Base-by-base conservation (phyloP, 202 grass and related monocot species). In the Saccharum hybrid region DNA sequence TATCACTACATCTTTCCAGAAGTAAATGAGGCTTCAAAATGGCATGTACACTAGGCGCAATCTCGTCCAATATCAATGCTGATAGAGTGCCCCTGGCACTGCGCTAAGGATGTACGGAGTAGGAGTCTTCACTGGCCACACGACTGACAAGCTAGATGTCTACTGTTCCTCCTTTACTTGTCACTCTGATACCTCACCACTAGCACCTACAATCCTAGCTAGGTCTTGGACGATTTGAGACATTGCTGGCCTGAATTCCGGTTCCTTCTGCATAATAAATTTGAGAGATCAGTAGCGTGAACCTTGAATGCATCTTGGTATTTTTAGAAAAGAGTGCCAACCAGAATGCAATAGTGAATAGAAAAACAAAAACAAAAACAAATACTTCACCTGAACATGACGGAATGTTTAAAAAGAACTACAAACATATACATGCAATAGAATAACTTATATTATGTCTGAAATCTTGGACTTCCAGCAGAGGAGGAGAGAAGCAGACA, bases 211-310 rank as follows among this genome's bases (percentile, higher is more conserved):
- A 65, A 96, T 91, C 8, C 57, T 79, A 40, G 76, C 63, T 82
- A 97, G 63, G 65, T 90, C 87, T 80, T 94, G 91, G 33, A 94
- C 94, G 68, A 97, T 85, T 63, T 83, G 73, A 61, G 91, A 90
- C 85, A 97, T 97, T 49, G 85, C 39, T 15, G 91, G 87, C 76
- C 94, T 97, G 66, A 90, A 90, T 68, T 88, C 82, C 19, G 89
- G 87, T 46, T 82, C 72, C 39, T 33, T 4, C 94, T 97, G 94
- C 84, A 88, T 12, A 92, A 87, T 62, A 83, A 66, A 80, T 78
- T 79, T 82, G n/a, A 79, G 15, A 78, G n/a, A 36, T 83, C 43
- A 91, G 67, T 16, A 61, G 69, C 49, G 43, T 78, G 71, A 31
- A 60, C 28, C 45, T 22, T 76, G 82, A 81, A 68, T 74, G 68